These are phyloP conservation scores for Abelmoschus esculentus DNA, from an alignment of 345 rosid genomes.

Conservation along the genomic window DNA sequence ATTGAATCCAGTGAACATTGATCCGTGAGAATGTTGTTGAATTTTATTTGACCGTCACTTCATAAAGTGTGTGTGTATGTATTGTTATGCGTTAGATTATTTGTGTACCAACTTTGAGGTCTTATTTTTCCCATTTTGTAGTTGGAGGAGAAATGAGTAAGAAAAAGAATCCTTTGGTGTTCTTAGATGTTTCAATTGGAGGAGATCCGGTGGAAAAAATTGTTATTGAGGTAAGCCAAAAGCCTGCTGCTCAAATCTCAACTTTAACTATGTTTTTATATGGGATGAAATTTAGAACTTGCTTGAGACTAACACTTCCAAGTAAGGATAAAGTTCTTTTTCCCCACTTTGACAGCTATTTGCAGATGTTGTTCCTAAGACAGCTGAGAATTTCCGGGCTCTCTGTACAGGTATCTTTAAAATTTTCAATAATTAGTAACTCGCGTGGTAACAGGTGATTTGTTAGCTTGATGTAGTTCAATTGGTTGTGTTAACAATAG, in stretches of 20 bases:
- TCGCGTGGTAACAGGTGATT: no score
- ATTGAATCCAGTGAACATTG: not conserved
- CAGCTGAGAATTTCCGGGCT: constrained; percentile 91
- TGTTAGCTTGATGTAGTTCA: not conserved
- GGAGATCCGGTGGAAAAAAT: constrained; percentile 62
- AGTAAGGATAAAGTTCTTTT: not conserved
- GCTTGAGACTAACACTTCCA: not conserved
- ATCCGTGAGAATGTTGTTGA: not conserved
- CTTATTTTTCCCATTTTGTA: constrained; percentile 14
- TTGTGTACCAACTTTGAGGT: not conserved
- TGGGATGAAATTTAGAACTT: constrained; percentile 1
- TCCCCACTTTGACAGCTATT: constrained; percentile 51
- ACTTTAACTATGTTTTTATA: not conserved
- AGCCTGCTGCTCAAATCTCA: not conserved
- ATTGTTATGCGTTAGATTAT: not conserved
- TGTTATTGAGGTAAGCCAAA: constrained; percentile 64
- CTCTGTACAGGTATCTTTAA: constrained; percentile 74
- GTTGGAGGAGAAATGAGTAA: constrained; percentile 46
- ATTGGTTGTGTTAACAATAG: not conserved
- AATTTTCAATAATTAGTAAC: constrained; percentile 4
- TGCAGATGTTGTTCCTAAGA: constrained; percentile 80
- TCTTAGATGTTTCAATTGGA: constrained; percentile 65
- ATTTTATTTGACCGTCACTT: not conserved
- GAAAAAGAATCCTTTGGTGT: constrained; percentile 72
- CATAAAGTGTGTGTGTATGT: not conserved